Conservation (phyloP, 805 yeast species). For the Yamadazyma paraphyllophila region DNA sequence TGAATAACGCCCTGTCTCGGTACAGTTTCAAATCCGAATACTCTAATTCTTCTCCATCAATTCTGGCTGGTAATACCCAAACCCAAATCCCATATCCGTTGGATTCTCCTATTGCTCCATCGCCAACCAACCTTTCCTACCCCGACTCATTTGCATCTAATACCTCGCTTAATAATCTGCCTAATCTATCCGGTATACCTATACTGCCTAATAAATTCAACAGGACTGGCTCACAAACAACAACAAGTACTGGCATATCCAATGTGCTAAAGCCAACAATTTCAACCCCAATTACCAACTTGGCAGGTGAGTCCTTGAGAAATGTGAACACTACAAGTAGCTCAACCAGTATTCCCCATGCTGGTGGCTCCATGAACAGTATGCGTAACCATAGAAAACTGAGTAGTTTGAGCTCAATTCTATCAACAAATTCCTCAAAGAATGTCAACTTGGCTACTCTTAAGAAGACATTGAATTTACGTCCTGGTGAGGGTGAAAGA, state of each 20-base stretch:
- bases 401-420: slow-evolving; percentile 35
- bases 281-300: slow-evolving; percentile 16
- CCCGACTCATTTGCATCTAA: slow-evolving; percentile 5
- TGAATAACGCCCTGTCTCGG: neutral
- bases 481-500: slow-evolving; percentile 50
- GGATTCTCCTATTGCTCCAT: slow-evolving; percentile 15
- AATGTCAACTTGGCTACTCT: slow-evolving; percentile 39
- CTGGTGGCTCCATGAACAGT: neutral
- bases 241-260: slow-evolving; percentile 5
- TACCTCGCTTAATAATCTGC: neutral
- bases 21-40: slow-evolving; percentile 1
- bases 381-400: slow-evolving; percentile 12
- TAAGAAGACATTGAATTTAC: slow-evolving; percentile 32
- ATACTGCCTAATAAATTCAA: slow-evolving; percentile 2
- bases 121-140: slow-evolving; percentile 10
- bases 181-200: neutral
- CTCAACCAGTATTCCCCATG: neutral
- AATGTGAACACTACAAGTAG: neutral
- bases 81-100: slow-evolving; percentile 17
- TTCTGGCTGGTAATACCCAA: neutral
- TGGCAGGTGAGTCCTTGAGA: neutral
- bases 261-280: slow-evolving; percentile 13
- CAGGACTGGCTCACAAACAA: slow-evolving; percentile 11
- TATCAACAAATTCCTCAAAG: slow-evolving; percentile 29
- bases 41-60: slow-evolving; percentile 2